Conservation (phyloP, 768 basidiomycete species). For the Stropharia rugosoannulata region DNA sequence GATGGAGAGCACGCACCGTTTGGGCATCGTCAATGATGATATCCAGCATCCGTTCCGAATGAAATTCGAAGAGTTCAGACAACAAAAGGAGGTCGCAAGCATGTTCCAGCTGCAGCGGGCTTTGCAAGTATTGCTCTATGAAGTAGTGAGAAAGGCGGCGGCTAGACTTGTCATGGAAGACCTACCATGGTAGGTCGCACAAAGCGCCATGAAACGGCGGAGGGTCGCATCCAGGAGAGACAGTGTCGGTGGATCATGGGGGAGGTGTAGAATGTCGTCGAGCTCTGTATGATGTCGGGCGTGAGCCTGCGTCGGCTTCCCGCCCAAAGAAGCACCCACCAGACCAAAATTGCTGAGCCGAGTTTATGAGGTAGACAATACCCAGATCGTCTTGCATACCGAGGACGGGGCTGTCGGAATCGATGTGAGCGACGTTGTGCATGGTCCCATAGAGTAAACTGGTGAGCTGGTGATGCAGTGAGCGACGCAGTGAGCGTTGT, state of each 20-base stretch:
- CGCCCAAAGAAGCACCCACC: conserved; percentile 45
- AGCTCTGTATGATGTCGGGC: conserved; percentile 58
- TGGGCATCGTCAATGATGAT: conserved; percentile 68
- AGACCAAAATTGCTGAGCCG: conserved; percentile 88
- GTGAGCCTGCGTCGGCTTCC: not conserved
- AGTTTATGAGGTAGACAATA: conserved; percentile 80
- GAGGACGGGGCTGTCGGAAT: conserved; percentile 27
- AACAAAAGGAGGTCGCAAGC: conserved; percentile 75
- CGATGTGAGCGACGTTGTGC: conserved; percentile 26
- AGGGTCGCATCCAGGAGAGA: conserved; percentile 77
- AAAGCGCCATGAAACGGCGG: conserved; percentile 73
- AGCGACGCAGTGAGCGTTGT: conserved; percentile 10
- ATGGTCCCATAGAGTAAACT: conserved; percentile 20
- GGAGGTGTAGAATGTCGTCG: conserved; percentile 75
- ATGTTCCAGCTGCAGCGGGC: conserved; percentile 80
- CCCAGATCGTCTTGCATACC: conserved; percentile 68
- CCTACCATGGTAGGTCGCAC: conserved; percentile 86
- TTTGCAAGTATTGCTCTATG: conserved; percentile 80
- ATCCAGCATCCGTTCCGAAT: conserved; percentile 91
- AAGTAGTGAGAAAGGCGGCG: conserved; percentile 7
- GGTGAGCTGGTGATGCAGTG: conserved; percentile 12
- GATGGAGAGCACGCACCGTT: conserved; percentile 42
- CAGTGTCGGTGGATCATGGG: conserved; percentile 62
- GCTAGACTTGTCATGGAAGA: conserved; percentile 7
- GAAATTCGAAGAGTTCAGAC: conserved; percentile 87